These are phyloP conservation scores for Knufia fluminis DNA, from an alignment of 2,329 filamentous ascomycete species.

Conservation along the genomic window DNA sequence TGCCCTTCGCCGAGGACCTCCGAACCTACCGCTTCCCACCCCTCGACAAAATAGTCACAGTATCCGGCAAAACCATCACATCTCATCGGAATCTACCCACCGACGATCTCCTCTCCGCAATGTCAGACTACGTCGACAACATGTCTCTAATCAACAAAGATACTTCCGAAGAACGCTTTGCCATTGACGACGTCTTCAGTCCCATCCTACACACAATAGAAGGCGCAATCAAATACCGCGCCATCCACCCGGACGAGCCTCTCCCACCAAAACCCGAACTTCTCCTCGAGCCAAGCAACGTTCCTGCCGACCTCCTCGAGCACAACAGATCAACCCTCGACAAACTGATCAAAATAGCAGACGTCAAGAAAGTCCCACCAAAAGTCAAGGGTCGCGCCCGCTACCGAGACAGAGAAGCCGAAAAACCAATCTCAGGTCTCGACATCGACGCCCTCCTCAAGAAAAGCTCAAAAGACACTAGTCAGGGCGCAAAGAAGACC, in stretches of 20 bases:
- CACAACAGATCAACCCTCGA: conserved; percentile 51
- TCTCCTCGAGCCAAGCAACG: conserved; percentile 63
- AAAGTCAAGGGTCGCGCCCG: conserved; percentile 66
- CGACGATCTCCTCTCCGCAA: conserved; percentile 63
- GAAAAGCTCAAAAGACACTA: conserved; percentile 32
- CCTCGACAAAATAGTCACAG: conserved; percentile 74
- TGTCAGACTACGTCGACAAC: conserved; percentile 83
- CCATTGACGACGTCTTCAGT: conserved; percentile 73
- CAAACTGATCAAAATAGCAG: conserved; percentile 56
- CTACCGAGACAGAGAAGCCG: conserved; percentile 47
- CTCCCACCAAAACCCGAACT: conserved; percentile 54
- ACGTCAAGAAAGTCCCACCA: conserved; percentile 81
- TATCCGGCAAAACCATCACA: conserved; percentile 70
- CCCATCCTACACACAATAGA: conserved; percentile 82
- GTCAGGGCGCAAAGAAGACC: conserved; percentile 25
- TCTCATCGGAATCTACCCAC: conserved; percentile 77
- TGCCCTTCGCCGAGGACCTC: conserved; percentile 90
- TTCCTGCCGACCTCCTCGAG: conserved; percentile 57
- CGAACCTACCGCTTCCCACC: conserved; percentile 86
- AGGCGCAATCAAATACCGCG: conserved; percentile 73
- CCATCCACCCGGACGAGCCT: conserved; percentile 59
- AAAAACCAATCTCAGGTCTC: conserved; percentile 81
- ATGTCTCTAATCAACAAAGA: conserved; percentile 78
- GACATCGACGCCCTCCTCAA: conserved; percentile 76
- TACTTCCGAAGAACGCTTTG: conserved; percentile 68